phyloP scores from a whole-genome alignment of 495 filamentous ascomycete species.

The Aspergillus hancockii region DNA sequence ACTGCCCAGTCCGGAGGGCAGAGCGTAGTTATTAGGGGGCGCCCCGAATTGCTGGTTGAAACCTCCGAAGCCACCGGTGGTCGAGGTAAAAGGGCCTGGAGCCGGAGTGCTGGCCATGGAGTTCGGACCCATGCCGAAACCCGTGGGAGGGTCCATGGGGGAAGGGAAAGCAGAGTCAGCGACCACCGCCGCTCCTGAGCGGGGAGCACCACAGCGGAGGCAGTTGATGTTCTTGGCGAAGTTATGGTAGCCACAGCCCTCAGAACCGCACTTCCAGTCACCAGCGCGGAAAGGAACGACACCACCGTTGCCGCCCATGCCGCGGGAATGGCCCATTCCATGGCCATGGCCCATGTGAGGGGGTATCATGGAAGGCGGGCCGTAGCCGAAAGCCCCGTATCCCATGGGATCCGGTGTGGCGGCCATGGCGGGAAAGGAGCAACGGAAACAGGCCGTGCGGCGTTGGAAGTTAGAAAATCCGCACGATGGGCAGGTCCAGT shows the following conservation, averaged over 20 bases:
- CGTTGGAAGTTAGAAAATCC: slow-evolving; percentile 89
- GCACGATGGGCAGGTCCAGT: slow-evolving; percentile 97
- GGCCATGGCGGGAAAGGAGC: slow-evolving; percentile 91
- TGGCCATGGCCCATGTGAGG: slow-evolving; percentile 81
- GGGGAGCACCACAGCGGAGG: slow-evolving; percentile 91
- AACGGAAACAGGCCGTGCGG: slow-evolving; percentile 96
- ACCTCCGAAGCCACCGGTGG: slow-evolving; percentile 73
- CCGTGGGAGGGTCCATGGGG: slow-evolving; percentile 81
- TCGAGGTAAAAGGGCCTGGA: slow-evolving; percentile 75
- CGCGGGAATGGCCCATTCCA: slow-evolving; percentile 68
- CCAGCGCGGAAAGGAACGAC: slow-evolving; percentile 96
- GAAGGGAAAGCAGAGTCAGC: slow-evolving; percentile 91
- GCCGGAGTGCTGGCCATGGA: slow-evolving; percentile 86
- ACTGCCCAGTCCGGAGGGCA: slow-evolving; percentile 87
- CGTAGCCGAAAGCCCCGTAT: slow-evolving; percentile 73
- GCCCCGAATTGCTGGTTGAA: slow-evolving; percentile 84
- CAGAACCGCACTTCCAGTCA: slow-evolving; percentile 98
- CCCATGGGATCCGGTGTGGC: slow-evolving; percentile 73
- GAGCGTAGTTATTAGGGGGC: slow-evolving; percentile 83
- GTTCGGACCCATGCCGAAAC: slow-evolving; percentile 73
- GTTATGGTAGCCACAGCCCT: slow-evolving; percentile 98
- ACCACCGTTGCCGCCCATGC: slow-evolving; percentile 76
- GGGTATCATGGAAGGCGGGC: slow-evolving; percentile 76
- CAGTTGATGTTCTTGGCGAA: slow-evolving; percentile 99
- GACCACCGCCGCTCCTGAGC: slow-evolving; percentile 88